These are phyloP conservation scores for Pythium angustatum DNA, from an alignment of 352 stramenopile genomes.

Conservation along the genomic window DNA sequence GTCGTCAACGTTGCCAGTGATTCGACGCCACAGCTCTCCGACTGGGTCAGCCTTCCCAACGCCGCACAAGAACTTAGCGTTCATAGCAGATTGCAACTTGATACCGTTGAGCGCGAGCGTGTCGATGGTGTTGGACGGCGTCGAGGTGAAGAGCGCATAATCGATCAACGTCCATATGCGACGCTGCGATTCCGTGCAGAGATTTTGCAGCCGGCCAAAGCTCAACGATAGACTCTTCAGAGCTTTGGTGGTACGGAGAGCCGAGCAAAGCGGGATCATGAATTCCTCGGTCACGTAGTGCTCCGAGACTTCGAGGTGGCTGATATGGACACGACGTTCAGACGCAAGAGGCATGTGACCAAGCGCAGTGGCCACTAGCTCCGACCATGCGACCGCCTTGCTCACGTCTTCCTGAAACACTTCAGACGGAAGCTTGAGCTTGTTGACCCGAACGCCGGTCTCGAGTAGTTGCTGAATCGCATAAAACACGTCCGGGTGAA, in stretches of 20 bases:
- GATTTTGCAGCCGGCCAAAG: background rate
- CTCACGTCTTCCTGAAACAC: background rate
- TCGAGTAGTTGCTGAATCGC: conserved; percentile 5
- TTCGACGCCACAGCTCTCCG: background rate
- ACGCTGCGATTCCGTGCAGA: background rate
- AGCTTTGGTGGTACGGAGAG: background rate
- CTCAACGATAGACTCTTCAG: background rate
- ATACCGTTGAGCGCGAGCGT: background rate
- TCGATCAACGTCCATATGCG: conserved; percentile 5
- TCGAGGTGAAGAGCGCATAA: conserved; percentile 3
- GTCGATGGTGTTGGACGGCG: background rate
- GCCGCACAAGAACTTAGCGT: background rate
- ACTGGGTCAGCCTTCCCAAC: background rate
- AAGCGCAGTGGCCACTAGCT: background rate
- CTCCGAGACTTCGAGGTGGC: background rate
- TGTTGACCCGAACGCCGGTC: conserved; percentile 6
- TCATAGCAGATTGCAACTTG: background rate
- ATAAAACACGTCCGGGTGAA: conserved; percentile 2
- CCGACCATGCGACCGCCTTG: background rate
- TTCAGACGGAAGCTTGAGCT: background rate
- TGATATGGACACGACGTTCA: background rate
- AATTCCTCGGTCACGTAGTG: background rate
- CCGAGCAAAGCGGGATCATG: conserved; percentile 1
- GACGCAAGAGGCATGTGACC: background rate
- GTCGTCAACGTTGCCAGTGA: background rate